Percentiles rank a stretch among this genome's conserved stretches.
These are phyloP conservation scores for Fusarium algeriense DNA, from an alignment of 2,329 filamentous ascomycete species.

Conservation along the genomic window DNA sequence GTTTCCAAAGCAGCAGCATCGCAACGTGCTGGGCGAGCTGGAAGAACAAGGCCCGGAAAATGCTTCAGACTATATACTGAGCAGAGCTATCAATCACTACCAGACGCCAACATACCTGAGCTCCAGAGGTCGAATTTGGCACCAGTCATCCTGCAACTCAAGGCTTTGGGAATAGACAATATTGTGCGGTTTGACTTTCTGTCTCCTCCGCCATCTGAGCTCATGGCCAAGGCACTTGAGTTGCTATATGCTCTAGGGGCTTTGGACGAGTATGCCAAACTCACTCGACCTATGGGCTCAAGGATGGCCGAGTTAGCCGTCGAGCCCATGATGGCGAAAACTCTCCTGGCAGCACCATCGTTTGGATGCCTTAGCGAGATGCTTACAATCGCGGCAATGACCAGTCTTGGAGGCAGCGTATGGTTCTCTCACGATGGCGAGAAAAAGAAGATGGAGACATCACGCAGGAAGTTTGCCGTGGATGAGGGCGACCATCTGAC, in stretches of 20 bases:
- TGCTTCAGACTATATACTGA: constrained; percentile 95
- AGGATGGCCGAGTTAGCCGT: constrained; percentile 94
- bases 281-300: constrained; percentile 87
- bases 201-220: constrained; percentile 84
- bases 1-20: constrained; percentile 93
- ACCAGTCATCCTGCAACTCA: constrained; percentile 88
- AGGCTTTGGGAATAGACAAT: constrained; percentile 95
- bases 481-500: constrained; percentile 96
- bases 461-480: constrained; percentile 84
- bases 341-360: constrained; percentile 77
- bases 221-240: constrained; percentile 88
- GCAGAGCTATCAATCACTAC: constrained; percentile 72
- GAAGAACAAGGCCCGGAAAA: constrained; percentile 89
- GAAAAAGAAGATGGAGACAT: constrained; percentile 79
- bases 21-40: constrained; percentile 90
- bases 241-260: constrained; percentile 88
- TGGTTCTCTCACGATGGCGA: constrained; percentile 86
- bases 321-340: constrained; percentile 96
- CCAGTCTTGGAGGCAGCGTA: constrained; percentile 82
- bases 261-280: constrained; percentile 88
- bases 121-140: constrained; percentile 94
- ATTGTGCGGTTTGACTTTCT: constrained; percentile 91
- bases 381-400: constrained; percentile 93
- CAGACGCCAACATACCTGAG: constrained; percentile 84
- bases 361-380: constrained; percentile 89